Evolutionary conservation across 208 protist species (phyloP), one percentile per base, ranked within the genome.

Genomic region (Trypanosoma avium): DNA sequence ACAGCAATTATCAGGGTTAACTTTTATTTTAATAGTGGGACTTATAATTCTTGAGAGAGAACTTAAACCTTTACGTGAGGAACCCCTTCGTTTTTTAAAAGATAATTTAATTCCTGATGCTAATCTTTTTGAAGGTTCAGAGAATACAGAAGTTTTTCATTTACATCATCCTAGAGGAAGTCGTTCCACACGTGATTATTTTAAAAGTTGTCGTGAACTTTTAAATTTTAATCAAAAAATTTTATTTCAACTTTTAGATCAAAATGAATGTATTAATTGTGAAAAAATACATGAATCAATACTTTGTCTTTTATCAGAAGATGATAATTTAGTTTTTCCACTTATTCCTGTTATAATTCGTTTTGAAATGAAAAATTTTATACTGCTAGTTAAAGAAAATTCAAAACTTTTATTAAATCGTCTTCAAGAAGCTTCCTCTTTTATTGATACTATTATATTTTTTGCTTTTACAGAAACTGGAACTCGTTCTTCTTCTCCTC

Each of bases 361-460:
- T 4, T 29, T 27, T 4, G 49, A 63, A 15, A 59, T 94, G 19
- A 62, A 69, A 1, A 38, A 69, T 15, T 61, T 85, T 48, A 82
- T 81, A 58, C 67, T 84, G 22, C 43, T 81, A 13, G 35, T 90
- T 13, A 63, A 53, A 0, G 33, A 58, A 45, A 58, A 67, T 13
- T 58, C 75, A 0, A 54, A 67, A 24, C 17, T 53, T 4, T 76
- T 81, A 24, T 66, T 82, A 24, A 59, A 60, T 17, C 78, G 73
- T 8, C 42, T 88, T 24, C 17, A 60, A 13, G 61, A 75, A 17
- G 73, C 81, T 13, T 57, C 48, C 15, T 73, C 61, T 26, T 78
- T 93, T 40, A 30, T 89, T 8, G 62, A 78, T 9, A 68, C 82
- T 7, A 55, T 91, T 29, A 71, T 82, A 24, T 82, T 93, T 43